Percentiles rank a stretch among this genome's conserved stretches.
phyloP scores from a whole-genome alignment of 371 early-diverging fungal species.

The Rhizopus sp. region DNA sequence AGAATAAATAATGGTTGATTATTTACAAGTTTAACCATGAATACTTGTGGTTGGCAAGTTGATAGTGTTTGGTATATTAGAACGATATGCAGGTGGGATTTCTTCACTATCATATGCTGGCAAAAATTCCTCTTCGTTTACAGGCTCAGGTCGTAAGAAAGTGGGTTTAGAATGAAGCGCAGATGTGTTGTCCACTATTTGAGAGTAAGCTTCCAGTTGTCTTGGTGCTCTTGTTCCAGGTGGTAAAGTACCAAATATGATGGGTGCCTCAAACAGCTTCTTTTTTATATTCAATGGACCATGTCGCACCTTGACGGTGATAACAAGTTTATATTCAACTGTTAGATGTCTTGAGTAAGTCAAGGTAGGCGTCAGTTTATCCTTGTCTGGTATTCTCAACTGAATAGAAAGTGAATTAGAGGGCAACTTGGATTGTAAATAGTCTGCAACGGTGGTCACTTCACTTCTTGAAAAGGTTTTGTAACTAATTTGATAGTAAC shows the following conservation, averaged over 20 bases:
- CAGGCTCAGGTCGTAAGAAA: slow-evolving; percentile 15
- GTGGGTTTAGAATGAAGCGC: slow-evolving; percentile 10
- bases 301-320: slow-evolving; percentile 20
- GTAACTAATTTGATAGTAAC: slow-evolving; percentile 27
- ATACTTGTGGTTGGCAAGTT: neutral
- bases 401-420: slow-evolving; percentile 13
- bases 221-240: slow-evolving; percentile 26
- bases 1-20: no score
- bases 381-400: slow-evolving; percentile 6
- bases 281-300: slow-evolving; percentile 27
- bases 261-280: slow-evolving; percentile 24
- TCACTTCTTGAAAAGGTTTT: slow-evolving; percentile 31
- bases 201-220: slow-evolving; percentile 22
- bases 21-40: neutral
- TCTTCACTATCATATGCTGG: slow-evolving; percentile 25
- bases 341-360: slow-evolving; percentile 22
- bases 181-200: slow-evolving; percentile 15
- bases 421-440: slow-evolving; percentile 10
- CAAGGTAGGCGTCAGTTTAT: slow-evolving; percentile 15
- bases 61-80: neutral
- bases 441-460: slow-evolving; percentile 14
- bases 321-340: slow-evolving; percentile 20
- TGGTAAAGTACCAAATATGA: slow-evolving; percentile 26
- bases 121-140: slow-evolving; percentile 20
- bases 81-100: slow-evolving; percentile 20